phyloP scores from a whole-genome alignment of 2,329 filamentous ascomycete species.

The Pseudopithomyces chartarum region DNA sequence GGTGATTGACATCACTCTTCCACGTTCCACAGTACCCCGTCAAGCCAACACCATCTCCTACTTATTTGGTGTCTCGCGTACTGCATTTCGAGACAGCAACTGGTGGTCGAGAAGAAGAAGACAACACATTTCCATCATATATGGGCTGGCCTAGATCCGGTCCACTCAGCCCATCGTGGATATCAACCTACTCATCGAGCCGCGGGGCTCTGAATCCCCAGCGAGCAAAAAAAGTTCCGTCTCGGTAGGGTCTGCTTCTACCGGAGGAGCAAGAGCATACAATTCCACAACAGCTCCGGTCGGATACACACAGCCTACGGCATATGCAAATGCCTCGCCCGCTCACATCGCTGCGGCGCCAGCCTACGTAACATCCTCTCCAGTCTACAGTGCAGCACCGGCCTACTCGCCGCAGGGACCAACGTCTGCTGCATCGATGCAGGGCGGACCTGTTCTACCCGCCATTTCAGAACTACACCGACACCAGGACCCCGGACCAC shows the following conservation, averaged over 20 bases:
- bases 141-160: constrained; percentile 52
- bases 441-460: constrained; percentile 45
- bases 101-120: constrained; percentile 19
- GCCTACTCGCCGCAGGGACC: constrained; percentile 32
- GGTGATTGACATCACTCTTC: constrained; percentile 18
- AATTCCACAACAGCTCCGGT: constrained; percentile 36
- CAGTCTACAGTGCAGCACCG: constrained; percentile 33
- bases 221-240: constrained; percentile 52
- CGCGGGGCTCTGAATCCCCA: constrained; percentile 72
- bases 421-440: constrained; percentile 36
- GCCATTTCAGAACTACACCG: constrained; percentile 45
- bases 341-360: constrained; percentile 37
- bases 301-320: constrained; percentile 42
- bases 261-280: constrained; percentile 50
- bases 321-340: constrained; percentile 36
- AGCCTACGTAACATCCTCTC: constrained; percentile 34
- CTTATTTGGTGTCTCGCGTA: constrained; percentile 11
- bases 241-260: constrained; percentile 41
- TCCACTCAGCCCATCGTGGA: constrained; percentile 77
- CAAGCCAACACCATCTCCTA: constrained; percentile 13
- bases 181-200: constrained; percentile 89
- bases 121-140: constrained; percentile 22
- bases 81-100: constrained; percentile 7
- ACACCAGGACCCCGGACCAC: constrained; percentile 45
- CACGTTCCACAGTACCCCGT: constrained; percentile 1